phyloP scores from a whole-genome alignment of 1,284 basidiomycete genomes.

The Cryptococcus wingfieldii region DNA sequence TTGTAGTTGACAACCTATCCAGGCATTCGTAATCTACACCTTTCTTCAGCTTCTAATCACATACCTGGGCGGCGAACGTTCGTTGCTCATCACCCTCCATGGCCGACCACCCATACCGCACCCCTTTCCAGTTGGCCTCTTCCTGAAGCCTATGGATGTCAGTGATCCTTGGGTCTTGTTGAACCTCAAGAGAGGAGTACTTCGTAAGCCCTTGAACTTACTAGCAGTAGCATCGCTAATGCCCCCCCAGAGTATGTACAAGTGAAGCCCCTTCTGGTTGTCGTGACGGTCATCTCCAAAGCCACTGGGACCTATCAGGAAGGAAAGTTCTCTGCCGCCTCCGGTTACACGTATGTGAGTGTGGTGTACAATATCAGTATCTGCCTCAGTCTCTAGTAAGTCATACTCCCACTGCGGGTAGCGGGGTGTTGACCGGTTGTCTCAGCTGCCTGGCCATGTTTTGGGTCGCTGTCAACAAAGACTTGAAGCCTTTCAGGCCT shows the following conservation, averaged over 20 bases:
- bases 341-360: conserved; percentile 89
- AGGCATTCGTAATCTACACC: conserved; percentile 96
- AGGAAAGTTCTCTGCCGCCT: conserved; percentile 73
- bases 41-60: conserved; percentile 77
- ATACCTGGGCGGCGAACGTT: conserved; percentile 89
- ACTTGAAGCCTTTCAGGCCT: conserved; percentile 79
- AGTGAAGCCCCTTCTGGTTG: conserved; percentile 84
- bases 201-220: conserved; percentile 60
- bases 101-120: conserved; percentile 82
- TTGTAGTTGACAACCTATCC: neutral
- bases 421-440: neutral
- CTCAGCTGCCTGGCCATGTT: conserved; percentile 82
- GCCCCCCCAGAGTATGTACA: conserved; percentile 81
- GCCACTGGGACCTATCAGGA: conserved; percentile 82
- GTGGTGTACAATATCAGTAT: conserved; percentile 63
- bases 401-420: neutral
- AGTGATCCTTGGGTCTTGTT: conserved; percentile 92
- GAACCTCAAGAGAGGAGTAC: conserved; percentile 87
- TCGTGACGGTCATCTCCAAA: conserved; percentile 81
- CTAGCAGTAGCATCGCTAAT: neutral
- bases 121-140: conserved; percentile 75
- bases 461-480: conserved; percentile 82
- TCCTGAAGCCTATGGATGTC: conserved; percentile 68
- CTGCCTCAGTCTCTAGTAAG: conserved; percentile 49
- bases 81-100: conserved; percentile 82